Evolutionary conservation across 208 protist species (phyloP).

Genomic region (Angomonas desouzai): DNA sequence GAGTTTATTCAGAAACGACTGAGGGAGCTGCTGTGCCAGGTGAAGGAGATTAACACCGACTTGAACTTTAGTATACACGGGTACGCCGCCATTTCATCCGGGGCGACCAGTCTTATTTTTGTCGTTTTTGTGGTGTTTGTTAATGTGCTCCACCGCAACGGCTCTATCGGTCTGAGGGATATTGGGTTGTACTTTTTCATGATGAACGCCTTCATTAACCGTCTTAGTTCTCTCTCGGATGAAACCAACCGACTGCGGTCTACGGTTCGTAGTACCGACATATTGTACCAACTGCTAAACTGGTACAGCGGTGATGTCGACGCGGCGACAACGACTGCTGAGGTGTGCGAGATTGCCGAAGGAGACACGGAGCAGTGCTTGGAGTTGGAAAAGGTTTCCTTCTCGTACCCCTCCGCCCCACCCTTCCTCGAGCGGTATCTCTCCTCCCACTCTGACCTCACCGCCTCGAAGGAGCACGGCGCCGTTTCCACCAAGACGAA

Average conservation of each 20-base stretch:
- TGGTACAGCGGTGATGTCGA: no score
- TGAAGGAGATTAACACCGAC: conserved; percentile 22
- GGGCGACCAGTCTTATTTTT: conserved; percentile 53
- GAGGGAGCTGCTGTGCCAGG: conserved; percentile 18
- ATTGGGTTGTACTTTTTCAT: conserved; percentile 74
- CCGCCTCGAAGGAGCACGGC: not conserved
- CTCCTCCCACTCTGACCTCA: not conserved
- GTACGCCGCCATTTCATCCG: conserved; percentile 50
- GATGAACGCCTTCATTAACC: conserved; percentile 54
- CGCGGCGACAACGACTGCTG: not conserved
- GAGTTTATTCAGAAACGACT: conserved; percentile 45
- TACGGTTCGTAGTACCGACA: conserved; percentile 42
- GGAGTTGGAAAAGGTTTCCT: conserved; percentile 36
- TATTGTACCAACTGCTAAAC: conserved; percentile 38
- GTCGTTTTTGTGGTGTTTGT: conserved; percentile 57
- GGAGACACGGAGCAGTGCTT: conserved; percentile 18
- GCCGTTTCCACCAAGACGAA: conserved; percentile 5
- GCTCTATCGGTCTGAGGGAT: conserved; percentile 48
- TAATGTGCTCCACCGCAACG: conserved; percentile 45
- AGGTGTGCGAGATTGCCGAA: not conserved
- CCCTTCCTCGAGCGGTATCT: conserved; percentile 26
- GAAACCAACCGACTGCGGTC: conserved; percentile 29
- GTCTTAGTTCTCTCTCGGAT: conserved; percentile 30
- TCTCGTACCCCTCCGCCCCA: conserved; percentile 46
- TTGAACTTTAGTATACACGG: conserved; percentile 62